These are phyloP conservation scores for Calonectria hawksworthii DNA, from an alignment of 2,329 filamentous ascomycete genomes.

Conservation along the genomic window DNA sequence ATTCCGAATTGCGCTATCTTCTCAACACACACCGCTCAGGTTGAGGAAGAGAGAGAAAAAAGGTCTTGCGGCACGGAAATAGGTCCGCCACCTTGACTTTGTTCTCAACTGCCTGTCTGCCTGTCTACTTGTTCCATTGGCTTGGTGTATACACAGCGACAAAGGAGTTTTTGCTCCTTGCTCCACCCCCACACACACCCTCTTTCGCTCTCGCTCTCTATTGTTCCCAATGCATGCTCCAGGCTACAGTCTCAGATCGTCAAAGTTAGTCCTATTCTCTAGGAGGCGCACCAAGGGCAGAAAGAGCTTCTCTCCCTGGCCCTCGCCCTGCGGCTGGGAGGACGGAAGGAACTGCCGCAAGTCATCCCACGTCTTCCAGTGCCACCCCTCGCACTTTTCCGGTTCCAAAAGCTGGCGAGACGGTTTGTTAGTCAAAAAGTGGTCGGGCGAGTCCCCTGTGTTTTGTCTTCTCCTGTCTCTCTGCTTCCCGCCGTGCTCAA, in stretches of 20 bases:
- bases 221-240: neutral
- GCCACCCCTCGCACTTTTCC: constrained; percentile 66
- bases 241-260: constrained; percentile 33
- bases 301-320: constrained; percentile 46
- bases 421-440: constrained; percentile 17
- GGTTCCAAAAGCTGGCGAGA: constrained; percentile 58
- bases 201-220: neutral
- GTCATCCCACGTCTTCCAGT: constrained; percentile 62
- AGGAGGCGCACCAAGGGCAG: constrained; percentile 51
- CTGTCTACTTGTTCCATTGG: neutral
- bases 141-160: too few species aligned
- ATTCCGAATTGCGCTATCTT: neutral
- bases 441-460: neutral
- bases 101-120: neutral
- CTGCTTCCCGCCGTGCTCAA: neutral
- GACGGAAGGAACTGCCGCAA: constrained; percentile 48
- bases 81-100: neutral
- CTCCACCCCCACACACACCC: neutral
- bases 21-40: neutral
- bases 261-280: constrained; percentile 38
- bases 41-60: neutral
- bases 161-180: neutral
- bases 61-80: neutral
- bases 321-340: constrained; percentile 25
- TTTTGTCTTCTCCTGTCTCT: neutral